Conservation (phyloP, 495 filamentous ascomycete genomes). For the Xylaria cubensis region DNA sequence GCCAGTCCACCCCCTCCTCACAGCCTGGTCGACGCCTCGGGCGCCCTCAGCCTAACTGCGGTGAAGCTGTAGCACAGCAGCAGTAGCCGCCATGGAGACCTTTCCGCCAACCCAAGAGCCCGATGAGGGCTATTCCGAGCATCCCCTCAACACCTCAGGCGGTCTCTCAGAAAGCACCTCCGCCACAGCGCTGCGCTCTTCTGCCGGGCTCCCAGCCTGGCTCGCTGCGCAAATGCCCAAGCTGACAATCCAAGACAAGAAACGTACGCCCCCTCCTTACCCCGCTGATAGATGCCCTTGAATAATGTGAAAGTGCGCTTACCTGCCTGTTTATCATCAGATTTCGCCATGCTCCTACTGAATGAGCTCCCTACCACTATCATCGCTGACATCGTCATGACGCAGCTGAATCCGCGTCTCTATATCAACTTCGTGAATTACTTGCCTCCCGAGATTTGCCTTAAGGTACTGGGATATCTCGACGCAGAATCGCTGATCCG, state of each 20-base stretch:
- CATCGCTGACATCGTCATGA: constrained; percentile 75
- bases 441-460: constrained; percentile 86
- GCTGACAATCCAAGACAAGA: constrained; percentile 54
- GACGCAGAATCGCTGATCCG: constrained; percentile 76
- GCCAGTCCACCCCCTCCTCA: background rate
- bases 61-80: constrained; percentile 9
- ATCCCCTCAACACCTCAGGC: constrained; percentile 54
- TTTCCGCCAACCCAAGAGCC: constrained; percentile 50
- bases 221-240: constrained; percentile 52
- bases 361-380: constrained; percentile 75
- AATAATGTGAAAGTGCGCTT: background rate
- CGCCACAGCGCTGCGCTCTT: constrained; percentile 36
- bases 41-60: constrained; percentile 8
- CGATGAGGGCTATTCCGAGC: constrained; percentile 66
- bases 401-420: constrained; percentile 74
- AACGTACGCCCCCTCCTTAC: constrained; percentile 43
- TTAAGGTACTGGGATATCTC: constrained; percentile 86
- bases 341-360: constrained; percentile 69
- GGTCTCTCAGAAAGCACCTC: constrained; percentile 34
- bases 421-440: constrained; percentile 90
- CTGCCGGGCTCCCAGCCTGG: constrained; percentile 49
- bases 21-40: constrained; percentile 1
- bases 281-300: background rate
- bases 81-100: constrained; percentile 39
- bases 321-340: constrained; percentile 47